Evolutionary conservation across 768 basidiomycete genomes (phyloP), one percentile per base, ranked within the genome.

Genomic region (Trichaptum fuscoviolaceum): DNA sequence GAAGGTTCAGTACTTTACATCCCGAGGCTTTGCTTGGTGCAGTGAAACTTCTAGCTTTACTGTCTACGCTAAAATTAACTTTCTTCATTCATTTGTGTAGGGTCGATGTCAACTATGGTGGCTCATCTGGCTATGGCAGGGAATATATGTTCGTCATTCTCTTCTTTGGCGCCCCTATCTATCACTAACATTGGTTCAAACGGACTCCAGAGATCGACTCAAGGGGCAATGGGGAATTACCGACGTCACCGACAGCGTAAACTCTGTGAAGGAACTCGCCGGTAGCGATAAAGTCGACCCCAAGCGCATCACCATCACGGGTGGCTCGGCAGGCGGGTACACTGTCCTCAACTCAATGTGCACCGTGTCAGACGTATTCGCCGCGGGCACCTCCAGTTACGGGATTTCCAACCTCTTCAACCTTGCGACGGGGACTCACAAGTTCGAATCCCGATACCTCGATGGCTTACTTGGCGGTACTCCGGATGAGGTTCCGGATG

Each of bases 61-160:
- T 36, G 57, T 25, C 7, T 20, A 7, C 57, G 52, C 7, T 4
- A 66, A 3, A 57, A 67, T 35, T 73, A 66, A 26, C 72, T 62
- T 63, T 70, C 70, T 58, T 63, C 67, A 30, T 30, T 3, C 26
- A 67, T 71, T 23, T 75, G 69, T 36, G 62, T 66, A 86, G 89
- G 84, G 70, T 90, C 36, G 89, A 90, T 64, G 90, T 94, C 58
- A 89, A 93, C 70, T 89, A 92, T 67, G 83, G 90, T 1, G 93
- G 92, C 0, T 90, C 89, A 0, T 85, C 85, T 5, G 87, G 91
- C 0, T 92, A 88, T 71, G 92, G 92, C 0, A 82, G 89, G 4
- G 77, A 79, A 58, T 93, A 91, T 72, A 84, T 83, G 81, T 81
- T 66, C 65, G 79, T 24, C 26, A 34, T 24, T 18, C 20, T 20